A percentile compares a stretch with the other conserved stretches of the same genome.
Conservation (phyloP, 805 yeast genomes). For the Hanseniaspora thailandica region DNA sequence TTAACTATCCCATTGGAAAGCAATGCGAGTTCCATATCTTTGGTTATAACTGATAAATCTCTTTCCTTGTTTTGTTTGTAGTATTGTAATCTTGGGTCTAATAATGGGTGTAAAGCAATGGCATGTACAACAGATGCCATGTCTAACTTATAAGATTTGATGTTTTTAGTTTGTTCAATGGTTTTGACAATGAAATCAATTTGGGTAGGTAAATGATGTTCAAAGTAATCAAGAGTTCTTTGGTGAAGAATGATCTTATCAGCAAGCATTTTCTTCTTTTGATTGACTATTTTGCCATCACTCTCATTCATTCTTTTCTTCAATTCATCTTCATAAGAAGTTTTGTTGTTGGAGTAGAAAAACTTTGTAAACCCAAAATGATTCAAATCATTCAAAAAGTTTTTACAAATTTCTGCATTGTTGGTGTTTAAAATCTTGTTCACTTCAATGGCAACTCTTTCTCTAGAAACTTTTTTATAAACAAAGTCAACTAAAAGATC, state of each 20-base stretch:
- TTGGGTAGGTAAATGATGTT: neutral
- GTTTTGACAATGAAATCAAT: neutral
- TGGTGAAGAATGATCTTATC: constrained; percentile 3
- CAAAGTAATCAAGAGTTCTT: neutral
- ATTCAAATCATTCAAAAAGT: neutral
- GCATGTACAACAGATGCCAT: neutral
- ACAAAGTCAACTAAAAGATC: constrained; percentile 49
- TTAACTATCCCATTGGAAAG: neutral
- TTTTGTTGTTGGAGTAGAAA: constrained; percentile 6
- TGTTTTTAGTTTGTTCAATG: neutral
- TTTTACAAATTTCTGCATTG: neutral
- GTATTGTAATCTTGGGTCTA: neutral
- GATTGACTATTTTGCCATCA: neutral
- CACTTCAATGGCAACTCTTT: constrained; percentile 78
- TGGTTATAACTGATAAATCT: neutral
- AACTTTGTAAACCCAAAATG: neutral
- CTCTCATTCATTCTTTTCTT: neutral
- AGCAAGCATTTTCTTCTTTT: neutral
- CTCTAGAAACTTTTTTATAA: constrained; percentile 68
- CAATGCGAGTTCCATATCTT: neutral
- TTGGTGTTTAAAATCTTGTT: constrained; percentile 47
- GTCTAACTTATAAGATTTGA: neutral
- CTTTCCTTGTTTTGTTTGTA: neutral
- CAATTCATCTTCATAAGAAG: neutral
- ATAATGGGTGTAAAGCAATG: neutral